phyloP scores from a whole-genome alignment of 208 protist genomes.

The Leishmania arabica region DNA sequence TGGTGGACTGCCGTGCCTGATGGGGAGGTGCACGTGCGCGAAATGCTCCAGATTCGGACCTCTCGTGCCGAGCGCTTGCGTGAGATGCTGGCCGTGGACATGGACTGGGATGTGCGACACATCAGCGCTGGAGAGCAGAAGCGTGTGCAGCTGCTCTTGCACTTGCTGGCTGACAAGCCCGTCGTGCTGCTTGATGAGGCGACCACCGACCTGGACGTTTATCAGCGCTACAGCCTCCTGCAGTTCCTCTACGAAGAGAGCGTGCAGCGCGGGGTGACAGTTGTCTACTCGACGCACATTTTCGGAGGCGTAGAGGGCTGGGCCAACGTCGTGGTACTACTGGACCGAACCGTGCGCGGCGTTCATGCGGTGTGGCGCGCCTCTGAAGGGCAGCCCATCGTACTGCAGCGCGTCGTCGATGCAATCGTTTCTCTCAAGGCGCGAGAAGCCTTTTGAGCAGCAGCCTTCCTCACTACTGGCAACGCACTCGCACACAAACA shows the following conservation, averaged over 20 bases:
- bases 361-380: conserved; percentile 44
- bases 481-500: not conserved
- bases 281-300: conserved; percentile 94
- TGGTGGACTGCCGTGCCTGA: conserved; percentile 76
- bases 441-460: conserved; percentile 39
- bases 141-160: conserved; percentile 88
- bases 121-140: conserved; percentile 87
- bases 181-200: conserved; percentile 92
- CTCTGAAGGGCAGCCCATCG: conserved; percentile 21
- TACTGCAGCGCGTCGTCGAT: conserved; percentile 31
- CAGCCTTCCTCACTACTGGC: not conserved
- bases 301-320: conserved; percentile 91
- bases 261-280: conserved; percentile 72
- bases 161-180: conserved; percentile 50
- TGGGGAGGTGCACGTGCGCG: conserved; percentile 70
- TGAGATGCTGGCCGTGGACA: conserved; percentile 68
- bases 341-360: conserved; percentile 63
- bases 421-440: conserved; percentile 51
- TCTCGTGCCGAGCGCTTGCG: conserved; percentile 50
- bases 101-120: conserved; percentile 85
- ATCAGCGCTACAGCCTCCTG: conserved; percentile 82
- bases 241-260: conserved; percentile 85
- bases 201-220: conserved; percentile 91
- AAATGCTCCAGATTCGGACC: conserved; percentile 65
- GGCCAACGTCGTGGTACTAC: conserved; percentile 64